Conservation (phyloP, 805 yeast species). For the Wickerhamiella bombiphila region DNA sequence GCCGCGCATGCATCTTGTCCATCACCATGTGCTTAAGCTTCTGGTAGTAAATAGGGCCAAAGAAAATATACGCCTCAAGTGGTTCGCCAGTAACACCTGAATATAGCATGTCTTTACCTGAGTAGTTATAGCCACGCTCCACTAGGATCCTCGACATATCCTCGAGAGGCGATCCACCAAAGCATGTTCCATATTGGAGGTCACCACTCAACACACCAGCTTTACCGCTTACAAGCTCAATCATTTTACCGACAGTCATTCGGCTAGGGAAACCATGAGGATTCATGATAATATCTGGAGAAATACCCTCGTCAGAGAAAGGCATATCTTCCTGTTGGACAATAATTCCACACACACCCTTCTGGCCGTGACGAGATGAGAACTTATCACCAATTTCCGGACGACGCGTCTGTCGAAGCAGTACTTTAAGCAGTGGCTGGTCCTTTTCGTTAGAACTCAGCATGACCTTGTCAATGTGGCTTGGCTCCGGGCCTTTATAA, state of each 20-base stretch:
- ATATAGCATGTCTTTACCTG: conserved; percentile 95
- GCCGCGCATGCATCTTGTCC: conserved; percentile 99
- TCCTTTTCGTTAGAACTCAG: conserved; percentile 92
- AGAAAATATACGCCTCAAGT: conserved; percentile 91
- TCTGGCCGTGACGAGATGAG: conserved; percentile 95
- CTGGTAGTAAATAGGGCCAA: conserved; percentile 96
- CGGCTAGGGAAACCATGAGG: conserved; percentile 99
- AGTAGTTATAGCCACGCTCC: conserved; percentile 81
- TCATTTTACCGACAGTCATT: conserved; percentile 99
- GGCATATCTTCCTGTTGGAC: conserved; percentile 96
- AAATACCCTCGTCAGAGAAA: conserved; percentile 79
- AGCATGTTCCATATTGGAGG: conserved; percentile 92
- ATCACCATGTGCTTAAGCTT: conserved; percentile 97
- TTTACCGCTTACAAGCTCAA: conserved; percentile 88
- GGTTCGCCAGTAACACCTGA: conserved; percentile 97
- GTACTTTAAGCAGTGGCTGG: conserved; percentile 82
- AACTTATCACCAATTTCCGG: conserved; percentile 97
- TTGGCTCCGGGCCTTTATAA: conserved; percentile 90
- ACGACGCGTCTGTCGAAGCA: conserved; percentile 86
- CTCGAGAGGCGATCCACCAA: conserved; percentile 92
- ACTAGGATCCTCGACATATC: conserved; percentile 88
- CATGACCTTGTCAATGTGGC: conserved; percentile 94
- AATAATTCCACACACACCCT: conserved; percentile 98
- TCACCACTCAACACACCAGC: conserved; percentile 92
- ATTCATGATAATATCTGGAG: conserved; percentile 94